Base-by-base conservation (phyloP, 345 rosid genomes). In the Syzygium aromaticum region DNA sequence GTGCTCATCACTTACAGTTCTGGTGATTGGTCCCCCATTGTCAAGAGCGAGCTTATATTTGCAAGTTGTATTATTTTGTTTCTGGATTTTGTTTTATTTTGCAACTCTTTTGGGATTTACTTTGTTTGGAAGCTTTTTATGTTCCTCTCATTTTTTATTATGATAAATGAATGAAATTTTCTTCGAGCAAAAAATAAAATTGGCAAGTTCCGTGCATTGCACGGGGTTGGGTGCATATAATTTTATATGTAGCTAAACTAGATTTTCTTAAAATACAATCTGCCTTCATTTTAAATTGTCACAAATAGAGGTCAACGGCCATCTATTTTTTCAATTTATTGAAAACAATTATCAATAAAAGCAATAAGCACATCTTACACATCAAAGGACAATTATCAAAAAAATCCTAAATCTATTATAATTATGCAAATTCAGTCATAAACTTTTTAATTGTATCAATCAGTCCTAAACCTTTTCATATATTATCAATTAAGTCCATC, bases 21-120 rank as follows among this genome's bases (percentile, higher is more conserved):
- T 0, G 0, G 23, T 56, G n/a, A 27, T 56, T 0, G 25, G 6
- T 1, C 13, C 10, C n/a, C n/a, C 2, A 56, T 56, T 56, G 0
- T 56, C 2, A 27, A 0, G n/a, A 9, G n/a, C 0, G 2, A 22
- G 61, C 59, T 56, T 56, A 56, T 21, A 54, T 0, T 0, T 0
- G n/a, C 12, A 22, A 5, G 5, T 5, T 12, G 4, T 56, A 56
- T 27, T 56, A 11, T 56, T 56, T 56, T 43, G 40, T 38, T 38
- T 38, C 22, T 54, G 59, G 59, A 25, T 54, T 54, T 54, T 38
- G 46, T 43, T 43, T 43, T 23, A 12, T 56, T 56, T 56, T 23
- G n/a, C 25, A 56, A 12, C n/a, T 27, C 0, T 56, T 56, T 56
- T 56, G 23, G 61, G 23, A 56, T 23, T 56, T 43, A 43, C 46